Evolutionary conservation across 2,329 filamentous ascomycete species (phyloP).

Genomic region (Diaporthe australafricana): DNA sequence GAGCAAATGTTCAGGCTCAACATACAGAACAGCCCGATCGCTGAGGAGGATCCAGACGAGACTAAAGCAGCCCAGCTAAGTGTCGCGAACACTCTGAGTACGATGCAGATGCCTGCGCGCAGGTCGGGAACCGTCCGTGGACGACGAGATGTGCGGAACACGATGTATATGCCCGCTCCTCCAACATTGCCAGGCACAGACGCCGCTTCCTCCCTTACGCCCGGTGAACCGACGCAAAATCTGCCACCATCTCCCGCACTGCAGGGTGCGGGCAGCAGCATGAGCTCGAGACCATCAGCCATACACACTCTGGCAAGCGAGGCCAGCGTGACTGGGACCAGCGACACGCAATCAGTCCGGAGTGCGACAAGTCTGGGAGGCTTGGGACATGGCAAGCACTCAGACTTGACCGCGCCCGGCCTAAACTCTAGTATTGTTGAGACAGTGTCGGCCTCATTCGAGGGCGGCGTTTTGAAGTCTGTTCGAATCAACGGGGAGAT

Average conservation of each 20-base stretch:
- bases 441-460: slow-evolving; percentile 87
- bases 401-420: slow-evolving; percentile 82
- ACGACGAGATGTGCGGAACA: slow-evolving; percentile 91
- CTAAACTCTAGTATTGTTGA: slow-evolving; percentile 92
- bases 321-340: slow-evolving; percentile 67
- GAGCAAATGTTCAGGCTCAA: slow-evolving; percentile 83
- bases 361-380: slow-evolving; percentile 85
- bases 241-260: slow-evolving; percentile 52
- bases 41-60: slow-evolving; percentile 80
- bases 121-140: slow-evolving; percentile 84
- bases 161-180: slow-evolving; percentile 77
- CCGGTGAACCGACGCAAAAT: slow-evolving; percentile 38
- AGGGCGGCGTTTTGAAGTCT: slow-evolving; percentile 76
- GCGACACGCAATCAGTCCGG: slow-evolving; percentile 91
- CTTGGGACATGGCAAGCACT: slow-evolving; percentile 78
- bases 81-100: slow-evolving; percentile 78
- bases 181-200: slow-evolving; percentile 7
- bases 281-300: slow-evolving; percentile 57
- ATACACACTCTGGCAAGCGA: slow-evolving; percentile 72
- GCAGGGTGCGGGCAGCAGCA: slow-evolving; percentile 45
- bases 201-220: slow-evolving; percentile 37
- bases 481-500: slow-evolving; percentile 88
- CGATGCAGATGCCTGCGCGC: slow-evolving; percentile 72
- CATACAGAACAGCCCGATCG: slow-evolving; percentile 82
- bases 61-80: slow-evolving; percentile 80